These are phyloP conservation scores for Yamadazyma ubonensis DNA, from an alignment of 805 yeast genomes.

Conservation along the genomic window DNA sequence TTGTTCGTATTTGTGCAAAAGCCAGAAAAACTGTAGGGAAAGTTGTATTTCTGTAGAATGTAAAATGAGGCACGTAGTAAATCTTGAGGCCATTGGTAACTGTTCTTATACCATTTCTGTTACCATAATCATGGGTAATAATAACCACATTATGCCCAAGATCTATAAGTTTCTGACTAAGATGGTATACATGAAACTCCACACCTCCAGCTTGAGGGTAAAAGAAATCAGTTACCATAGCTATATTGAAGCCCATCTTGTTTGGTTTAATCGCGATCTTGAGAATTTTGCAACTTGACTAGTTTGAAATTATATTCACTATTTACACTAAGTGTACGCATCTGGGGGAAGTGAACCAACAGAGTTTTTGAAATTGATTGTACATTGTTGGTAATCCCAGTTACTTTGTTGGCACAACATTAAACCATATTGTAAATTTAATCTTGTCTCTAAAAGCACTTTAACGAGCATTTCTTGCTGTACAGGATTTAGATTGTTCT, in stretches of 20 bases:
- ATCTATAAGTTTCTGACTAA: constrained; percentile 76
- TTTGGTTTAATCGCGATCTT: too few relatives aligned
- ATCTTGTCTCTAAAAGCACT: constrained; percentile 67
- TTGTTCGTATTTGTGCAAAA: constrained; percentile 82
- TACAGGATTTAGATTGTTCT: constrained; percentile 45
- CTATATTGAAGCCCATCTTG: constrained; percentile 20
- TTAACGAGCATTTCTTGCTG: constrained; percentile 67
- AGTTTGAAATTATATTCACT: background rate
- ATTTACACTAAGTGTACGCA: constrained; percentile 25
- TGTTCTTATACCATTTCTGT: constrained; percentile 77
- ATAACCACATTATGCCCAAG: constrained; percentile 84
- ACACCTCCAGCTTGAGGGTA: constrained; percentile 99
- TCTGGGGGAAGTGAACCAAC: constrained; percentile 48
- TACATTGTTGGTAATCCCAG: constrained; percentile 75
- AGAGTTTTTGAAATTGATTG: constrained; percentile 67
- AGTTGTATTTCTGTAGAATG: constrained; percentile 78
- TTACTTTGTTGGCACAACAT: constrained; percentile 86
- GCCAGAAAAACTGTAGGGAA: constrained; percentile 88
- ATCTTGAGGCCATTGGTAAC: constrained; percentile 90
- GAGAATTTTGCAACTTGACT: constrained; percentile 2
- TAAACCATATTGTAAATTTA: constrained; percentile 74
- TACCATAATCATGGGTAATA: constrained; percentile 84
- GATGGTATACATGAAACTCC: constrained; percentile 89
- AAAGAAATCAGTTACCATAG: constrained; percentile 94
- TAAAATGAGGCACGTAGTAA: constrained; percentile 81